phyloP scores from a whole-genome alignment of 2,329 filamentous ascomycete genomes.

The Hypoxylon rubiginosum region DNA sequence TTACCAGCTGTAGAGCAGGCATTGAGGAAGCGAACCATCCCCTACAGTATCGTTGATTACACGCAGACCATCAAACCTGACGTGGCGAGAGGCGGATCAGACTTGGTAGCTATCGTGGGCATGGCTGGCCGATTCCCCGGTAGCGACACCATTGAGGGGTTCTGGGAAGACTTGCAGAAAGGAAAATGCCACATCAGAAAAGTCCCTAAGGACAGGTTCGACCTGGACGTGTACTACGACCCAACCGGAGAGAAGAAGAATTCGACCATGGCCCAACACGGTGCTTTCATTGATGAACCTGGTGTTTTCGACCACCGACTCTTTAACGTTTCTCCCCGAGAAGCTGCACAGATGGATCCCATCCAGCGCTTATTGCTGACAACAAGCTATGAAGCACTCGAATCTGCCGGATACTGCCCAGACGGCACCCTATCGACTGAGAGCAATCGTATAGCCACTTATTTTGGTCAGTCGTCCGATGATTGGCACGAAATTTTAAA shows the following conservation, averaged over 20 bases:
- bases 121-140: slow-evolving; percentile 6
- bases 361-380: slow-evolving; percentile 74
- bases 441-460: slow-evolving; percentile 40
- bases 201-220: slow-evolving; percentile 1
- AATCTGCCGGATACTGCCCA: slow-evolving; percentile 64
- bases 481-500: slow-evolving; percentile 73
- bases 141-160: background rate
- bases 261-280: slow-evolving; percentile 3
- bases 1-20: slow-evolving; percentile 1
- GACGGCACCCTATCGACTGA: slow-evolving; percentile 39
- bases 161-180: slow-evolving; percentile 3
- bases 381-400: slow-evolving; percentile 76
- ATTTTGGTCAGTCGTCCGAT: slow-evolving; percentile 41
- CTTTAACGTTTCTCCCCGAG: slow-evolving; percentile 46
- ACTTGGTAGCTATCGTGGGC: slow-evolving; percentile 4
- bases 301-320: slow-evolving; percentile 44
- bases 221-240: slow-evolving; percentile 1
- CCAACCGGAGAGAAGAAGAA: slow-evolving; percentile 4
- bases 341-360: slow-evolving; percentile 65
- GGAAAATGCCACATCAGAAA: slow-evolving; percentile 6
- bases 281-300: slow-evolving; percentile 34
- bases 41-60: slow-evolving; percentile 3
- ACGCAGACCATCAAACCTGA: background rate
- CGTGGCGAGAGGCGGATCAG: background rate
- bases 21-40: slow-evolving; percentile 1